Percentiles rank a stretch among this genome's conserved stretches.
phyloP scores from a whole-genome alignment of 106 monocot species.

The Hemerocallis citrina region DNA sequence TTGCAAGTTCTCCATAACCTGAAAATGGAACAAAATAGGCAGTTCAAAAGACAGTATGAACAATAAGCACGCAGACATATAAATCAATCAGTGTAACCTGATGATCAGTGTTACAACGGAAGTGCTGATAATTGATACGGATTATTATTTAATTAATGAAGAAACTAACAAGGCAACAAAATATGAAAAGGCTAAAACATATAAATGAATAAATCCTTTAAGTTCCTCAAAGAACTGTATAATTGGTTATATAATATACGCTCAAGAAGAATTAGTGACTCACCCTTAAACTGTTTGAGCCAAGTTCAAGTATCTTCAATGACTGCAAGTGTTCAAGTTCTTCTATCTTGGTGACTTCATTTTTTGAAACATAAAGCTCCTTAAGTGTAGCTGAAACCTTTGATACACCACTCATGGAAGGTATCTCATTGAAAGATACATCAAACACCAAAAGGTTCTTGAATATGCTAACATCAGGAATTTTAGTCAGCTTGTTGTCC shows the following conservation, averaged over 20 bases:
- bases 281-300: constrained; percentile 81
- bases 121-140: no score
- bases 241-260: background rate
- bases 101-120: no score
- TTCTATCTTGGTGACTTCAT: constrained; percentile 80
- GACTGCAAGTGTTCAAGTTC: constrained; percentile 74
- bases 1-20: constrained; percentile 91
- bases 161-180: no score
- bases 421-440: constrained; percentile 94
- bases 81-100: no score
- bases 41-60: background rate
- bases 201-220: background rate
- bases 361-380: constrained; percentile 94
- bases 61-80: background rate
- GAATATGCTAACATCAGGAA: constrained; percentile 88
- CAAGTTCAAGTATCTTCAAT: constrained; percentile 85
- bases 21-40: constrained; percentile 1
- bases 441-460: constrained; percentile 79
- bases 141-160: no score
- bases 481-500: constrained; percentile 75
- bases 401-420: constrained; percentile 62
- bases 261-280: constrained; percentile 5
- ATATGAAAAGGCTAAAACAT: background rate
- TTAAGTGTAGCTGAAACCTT: constrained; percentile 71
- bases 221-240: background rate